These are phyloP conservation scores for Trypanosoma scelopori DNA, from an alignment of 208 protist species.

Conservation along the genomic window DNA sequence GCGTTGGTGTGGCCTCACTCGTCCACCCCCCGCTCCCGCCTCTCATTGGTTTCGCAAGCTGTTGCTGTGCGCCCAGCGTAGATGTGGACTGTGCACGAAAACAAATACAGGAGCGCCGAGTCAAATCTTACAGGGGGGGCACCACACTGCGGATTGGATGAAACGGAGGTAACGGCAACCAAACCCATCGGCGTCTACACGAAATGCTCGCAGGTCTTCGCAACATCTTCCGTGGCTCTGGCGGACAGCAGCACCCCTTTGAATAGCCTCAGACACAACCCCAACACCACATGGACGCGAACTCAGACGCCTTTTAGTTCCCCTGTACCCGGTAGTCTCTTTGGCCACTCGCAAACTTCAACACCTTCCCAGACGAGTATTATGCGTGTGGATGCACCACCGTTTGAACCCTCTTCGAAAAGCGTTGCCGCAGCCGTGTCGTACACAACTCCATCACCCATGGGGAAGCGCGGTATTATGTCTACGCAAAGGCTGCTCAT, in stretches of 20 bases:
- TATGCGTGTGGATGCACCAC: conserved; percentile 27
- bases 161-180: conserved; percentile 31
- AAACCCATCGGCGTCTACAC: conserved; percentile 67
- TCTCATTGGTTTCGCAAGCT: conserved; percentile 36
- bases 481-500: conserved; percentile 8
- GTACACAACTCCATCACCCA: conserved; percentile 8
- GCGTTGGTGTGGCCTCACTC: not conserved
- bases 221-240: conserved; percentile 41
- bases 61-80: conserved; percentile 60
- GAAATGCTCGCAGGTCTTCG: conserved; percentile 78
- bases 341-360: conserved; percentile 23
- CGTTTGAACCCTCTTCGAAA: conserved; percentile 25
- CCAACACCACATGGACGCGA: conserved; percentile 32
- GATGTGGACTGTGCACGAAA: conserved; percentile 86
- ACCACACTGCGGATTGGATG: conserved; percentile 39
- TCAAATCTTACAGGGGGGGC: conserved; percentile 56
- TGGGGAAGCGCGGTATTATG: conserved; percentile 23
- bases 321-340: conserved; percentile 22
- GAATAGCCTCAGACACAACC: conserved; percentile 40
- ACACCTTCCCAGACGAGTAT: conserved; percentile 16
- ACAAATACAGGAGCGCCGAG: conserved; percentile 67
- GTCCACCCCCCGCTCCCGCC: conserved; percentile 5
- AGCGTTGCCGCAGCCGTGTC: conserved; percentile 17
- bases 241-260: conserved; percentile 34
- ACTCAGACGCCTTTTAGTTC: conserved; percentile 36